Base-by-base conservation (phyloP, 2,329 filamentous ascomycete species). In the Clarireedia sp. region DNA sequence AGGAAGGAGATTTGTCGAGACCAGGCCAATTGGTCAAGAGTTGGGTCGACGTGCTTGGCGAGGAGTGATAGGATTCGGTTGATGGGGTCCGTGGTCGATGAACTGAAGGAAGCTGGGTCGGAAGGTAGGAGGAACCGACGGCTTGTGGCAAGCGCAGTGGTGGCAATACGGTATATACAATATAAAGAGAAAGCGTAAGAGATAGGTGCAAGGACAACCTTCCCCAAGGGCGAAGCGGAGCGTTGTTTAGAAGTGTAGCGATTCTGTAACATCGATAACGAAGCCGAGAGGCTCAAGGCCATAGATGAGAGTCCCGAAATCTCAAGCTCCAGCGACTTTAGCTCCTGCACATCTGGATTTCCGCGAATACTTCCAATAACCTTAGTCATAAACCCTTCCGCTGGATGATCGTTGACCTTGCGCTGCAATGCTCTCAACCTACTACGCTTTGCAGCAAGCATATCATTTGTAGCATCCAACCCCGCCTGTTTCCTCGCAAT, bases 1-100 rank as follows among this genome's bases (percentile, higher is more conserved):
- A 90, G 74, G 70, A 95, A 95, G 57, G 86, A 90, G 61, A 95
- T 91, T 66, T 90, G 87, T 29, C 89, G 85, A 21, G 87, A 85
- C 89, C 89, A 95, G 9, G 88, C 87, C 10, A 83, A 79, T 65
- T 90, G 87, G 71, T 95, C 87, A 24, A 95, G 79, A 58, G 85
- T 82, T 2, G 88, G 87, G 67, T 95, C 88, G 81, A 88, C 91
- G 72, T 95, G 88, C 55, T 86, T 85, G 3, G 88, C 89, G 17
- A 95, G 73, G 12, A 95, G 77, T 5, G 88, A 87, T 8, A 95
- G 80, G 59, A 92, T 78, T 60, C 89, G 87, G 72, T 87, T 95
- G 68, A 95, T 87, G 0, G 90, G 90, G 67, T 95, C 90, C 16
- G 83, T 81, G 81, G 26, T 85, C 79, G 70, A 89, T 85, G 38